Percentiles rank a stretch among this genome's conserved stretches.
These are phyloP conservation scores for Gossypium herbaceum DNA, from an alignment of 345 rosid species.

Conservation along the genomic window DNA sequence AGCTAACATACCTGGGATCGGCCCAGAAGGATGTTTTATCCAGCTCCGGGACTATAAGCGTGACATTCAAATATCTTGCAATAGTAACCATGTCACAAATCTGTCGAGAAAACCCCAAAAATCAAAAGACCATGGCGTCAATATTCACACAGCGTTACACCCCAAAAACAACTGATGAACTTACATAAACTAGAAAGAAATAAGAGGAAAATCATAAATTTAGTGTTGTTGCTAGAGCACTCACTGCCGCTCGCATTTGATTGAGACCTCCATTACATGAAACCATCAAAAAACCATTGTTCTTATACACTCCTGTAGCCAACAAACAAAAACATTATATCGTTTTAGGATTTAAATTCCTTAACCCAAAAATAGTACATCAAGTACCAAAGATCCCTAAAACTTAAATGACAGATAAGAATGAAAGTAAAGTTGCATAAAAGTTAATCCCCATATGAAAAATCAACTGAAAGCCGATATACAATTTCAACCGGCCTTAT, in stretches of 20 bases:
- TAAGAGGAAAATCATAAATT: background rate
- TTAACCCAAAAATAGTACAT: background rate
- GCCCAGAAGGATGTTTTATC: constrained; percentile 90
- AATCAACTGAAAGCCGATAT: too few species aligned
- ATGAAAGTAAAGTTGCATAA: background rate
- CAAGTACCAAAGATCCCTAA: background rate
- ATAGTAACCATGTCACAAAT: constrained; percentile 91
- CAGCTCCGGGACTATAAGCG: constrained; percentile 84
- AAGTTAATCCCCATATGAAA: background rate
- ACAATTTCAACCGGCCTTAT: background rate
- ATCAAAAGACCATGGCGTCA: background rate
- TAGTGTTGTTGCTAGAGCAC: constrained; percentile 17
- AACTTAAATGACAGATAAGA: background rate
- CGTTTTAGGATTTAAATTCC: background rate
- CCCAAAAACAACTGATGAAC: constrained; percentile 9
- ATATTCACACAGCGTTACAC: background rate
- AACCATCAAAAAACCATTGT: constrained; percentile 93
- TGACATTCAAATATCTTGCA: constrained; percentile 76
- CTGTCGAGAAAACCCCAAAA: constrained; percentile 28
- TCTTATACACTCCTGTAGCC: constrained; percentile 70
- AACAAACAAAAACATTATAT: constrained; percentile 15
- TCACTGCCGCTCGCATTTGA: constrained; percentile 92
- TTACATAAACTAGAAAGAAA: background rate
- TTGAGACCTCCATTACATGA: constrained; percentile 95
- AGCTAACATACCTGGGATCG: constrained; percentile 64